Percentiles rank a stretch among this genome's conserved stretches.
Evolutionary conservation across 805 yeast species (phyloP).

Genomic region (Teunomyces tritomae): DNA sequence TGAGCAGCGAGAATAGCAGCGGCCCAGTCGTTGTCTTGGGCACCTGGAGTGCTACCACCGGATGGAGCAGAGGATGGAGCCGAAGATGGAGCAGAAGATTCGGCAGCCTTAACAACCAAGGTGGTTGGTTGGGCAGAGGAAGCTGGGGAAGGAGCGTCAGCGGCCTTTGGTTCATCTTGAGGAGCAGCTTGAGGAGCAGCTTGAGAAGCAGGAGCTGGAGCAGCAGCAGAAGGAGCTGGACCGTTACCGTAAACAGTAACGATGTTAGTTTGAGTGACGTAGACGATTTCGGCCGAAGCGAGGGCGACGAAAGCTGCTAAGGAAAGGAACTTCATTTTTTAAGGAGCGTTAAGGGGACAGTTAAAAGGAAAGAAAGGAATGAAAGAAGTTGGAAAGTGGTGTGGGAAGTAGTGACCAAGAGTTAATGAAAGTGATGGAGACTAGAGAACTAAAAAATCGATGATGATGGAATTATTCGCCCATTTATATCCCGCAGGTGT

Average conservation of each 20-base stretch:
- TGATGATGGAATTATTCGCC: neutral
- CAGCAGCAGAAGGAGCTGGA: constrained; percentile 7
- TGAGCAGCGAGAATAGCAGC: constrained; percentile 54
- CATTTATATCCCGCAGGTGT: neutral
- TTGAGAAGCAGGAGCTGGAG: constrained; percentile 2
- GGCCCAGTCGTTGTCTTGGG: constrained; percentile 32
- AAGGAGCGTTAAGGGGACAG: constrained; percentile 1
- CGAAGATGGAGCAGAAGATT: constrained; percentile 14
- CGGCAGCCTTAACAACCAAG: constrained; percentile 11
- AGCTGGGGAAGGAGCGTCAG: constrained; percentile 6
- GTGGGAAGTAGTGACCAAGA: neutral
- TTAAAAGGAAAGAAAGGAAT: neutral
- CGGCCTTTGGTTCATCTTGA: neutral
- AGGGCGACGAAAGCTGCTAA: constrained; percentile 20
- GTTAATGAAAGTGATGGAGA: constrained; percentile 5
- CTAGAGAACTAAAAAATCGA: neutral
- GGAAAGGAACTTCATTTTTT: constrained; percentile 20
- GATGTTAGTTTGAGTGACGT: constrained; percentile 26
- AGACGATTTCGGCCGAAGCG: constrained; percentile 23
- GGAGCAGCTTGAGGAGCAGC: constrained; percentile 10
- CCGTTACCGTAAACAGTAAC: constrained; percentile 19
- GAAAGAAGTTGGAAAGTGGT: neutral
- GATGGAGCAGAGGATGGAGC: constrained; percentile 17
- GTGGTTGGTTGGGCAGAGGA: constrained; percentile 9
- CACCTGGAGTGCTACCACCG: constrained; percentile 14